A percentile compares a stretch with the other conserved stretches of the same genome.
Evolutionary conservation across 2,329 filamentous ascomycete genomes (phyloP).

Genomic region (Penicillium digitatum): DNA sequence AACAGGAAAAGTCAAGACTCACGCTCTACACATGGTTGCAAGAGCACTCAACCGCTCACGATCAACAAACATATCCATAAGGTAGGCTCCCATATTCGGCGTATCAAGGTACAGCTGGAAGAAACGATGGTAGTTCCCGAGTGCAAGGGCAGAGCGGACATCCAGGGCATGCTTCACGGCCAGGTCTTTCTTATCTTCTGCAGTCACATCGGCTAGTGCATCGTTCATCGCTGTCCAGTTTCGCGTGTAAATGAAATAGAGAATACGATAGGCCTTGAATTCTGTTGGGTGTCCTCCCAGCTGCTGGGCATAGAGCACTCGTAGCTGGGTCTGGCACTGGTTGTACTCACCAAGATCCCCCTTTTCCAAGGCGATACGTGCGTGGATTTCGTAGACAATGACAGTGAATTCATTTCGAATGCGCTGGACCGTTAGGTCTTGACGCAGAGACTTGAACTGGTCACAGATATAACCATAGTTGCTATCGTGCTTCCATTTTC

Average conservation of each 20-base stretch:
- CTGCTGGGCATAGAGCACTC: constrained; percentile 81
- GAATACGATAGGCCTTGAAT: constrained; percentile 98
- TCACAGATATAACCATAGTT: constrained; percentile 99
- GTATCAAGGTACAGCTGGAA: constrained; percentile 94
- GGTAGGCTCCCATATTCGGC: constrained; percentile 93
- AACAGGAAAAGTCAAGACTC: constrained; percentile 40
- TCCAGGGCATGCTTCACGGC: constrained; percentile 87
- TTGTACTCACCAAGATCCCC: constrained; percentile 99
- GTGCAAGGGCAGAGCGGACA: constrained; percentile 83
- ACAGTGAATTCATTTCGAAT: constrained; percentile 97
- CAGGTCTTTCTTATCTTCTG: constrained; percentile 83
- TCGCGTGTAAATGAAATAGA: constrained; percentile 99
- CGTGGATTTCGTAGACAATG: constrained; percentile 94
- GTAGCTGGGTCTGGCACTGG: constrained; percentile 97
- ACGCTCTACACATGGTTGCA: constrained; percentile 93
- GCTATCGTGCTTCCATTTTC: constrained; percentile 88
- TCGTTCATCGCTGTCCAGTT: constrained; percentile 98
- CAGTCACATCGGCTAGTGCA: constrained; percentile 96
- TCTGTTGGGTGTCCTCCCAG: constrained; percentile 87
- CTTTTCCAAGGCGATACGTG: constrained; percentile 94
- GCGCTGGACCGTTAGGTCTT: constrained; percentile 96
- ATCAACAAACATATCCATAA: constrained; percentile 98
- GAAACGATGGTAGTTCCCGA: constrained; percentile 96
- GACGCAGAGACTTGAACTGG: constrained; percentile 96
- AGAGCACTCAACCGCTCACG: constrained; percentile 88